Base-by-base conservation (phyloP, 164 flowering plant species). In the Kingdonia uniflora region DNA sequence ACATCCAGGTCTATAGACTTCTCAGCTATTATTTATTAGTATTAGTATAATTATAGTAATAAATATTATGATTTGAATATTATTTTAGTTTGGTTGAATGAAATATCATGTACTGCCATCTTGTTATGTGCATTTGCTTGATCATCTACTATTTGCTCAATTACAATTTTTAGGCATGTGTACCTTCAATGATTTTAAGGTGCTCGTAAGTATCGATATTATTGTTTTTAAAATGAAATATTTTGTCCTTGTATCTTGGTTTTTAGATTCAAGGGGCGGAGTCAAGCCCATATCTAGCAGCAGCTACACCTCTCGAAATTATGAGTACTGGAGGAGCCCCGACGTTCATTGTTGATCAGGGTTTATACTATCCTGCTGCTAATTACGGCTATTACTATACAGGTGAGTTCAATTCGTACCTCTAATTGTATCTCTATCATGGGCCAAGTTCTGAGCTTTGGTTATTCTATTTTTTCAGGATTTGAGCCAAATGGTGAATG, bases 371-470 rank as follows among this genome's bases (percentile, higher is more conserved):
- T 71, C 86, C 89, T 68, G 38, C 81, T 67, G 69, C 81, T 70
- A 62, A 52, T 53, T 86, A 82, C 69, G 92, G 92, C 13, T 89
- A 89, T 68, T 80, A 79, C 56, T 79, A 80, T 82, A 79, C 97
- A 82, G 95, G 97, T 89, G 62, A 48, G 7, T 12, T 52, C 14
- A 29, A 5, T 44, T 33, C n/a, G 11, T 26, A 23, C 37, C 16
- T 55, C 14, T 26, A 21, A 40, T 11, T 13, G 8, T 49, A 40
- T 19, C 5, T 25, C 35, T 15, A 35, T 17, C 54, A 22, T 14
- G 39, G 25, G 50, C 23, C 40, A 25, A 44, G 1, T 39, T 22
- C 10, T 56, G 6, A 43, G 7, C 24, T 42, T 42, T 29, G 8
- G 11, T 17, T 65, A 23, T 37, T 68, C 26, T 47, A 22, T 54